Conservation (phyloP, 2,329 filamentous ascomycete species). For the Aphanoascus verrucosus region DNA sequence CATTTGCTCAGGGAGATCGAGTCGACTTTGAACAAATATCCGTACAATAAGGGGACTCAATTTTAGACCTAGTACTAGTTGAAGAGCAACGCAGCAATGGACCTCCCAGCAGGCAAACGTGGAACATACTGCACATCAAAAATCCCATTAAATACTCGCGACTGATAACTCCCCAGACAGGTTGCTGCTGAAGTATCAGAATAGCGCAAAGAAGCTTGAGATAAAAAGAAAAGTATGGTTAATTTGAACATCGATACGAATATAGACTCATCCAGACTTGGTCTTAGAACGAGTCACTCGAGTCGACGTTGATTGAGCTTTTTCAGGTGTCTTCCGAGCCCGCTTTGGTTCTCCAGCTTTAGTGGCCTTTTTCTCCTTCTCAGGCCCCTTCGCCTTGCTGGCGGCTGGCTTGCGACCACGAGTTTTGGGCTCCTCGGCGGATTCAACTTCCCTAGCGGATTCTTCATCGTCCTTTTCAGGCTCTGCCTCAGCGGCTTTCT, state of each 20-base stretch:
- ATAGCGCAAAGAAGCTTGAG: neutral
- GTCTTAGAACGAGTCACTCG: conserved; percentile 7
- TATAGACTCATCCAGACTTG: neutral
- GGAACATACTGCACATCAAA: no score
- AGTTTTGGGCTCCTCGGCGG: conserved; percentile 14
- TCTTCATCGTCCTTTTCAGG: conserved; percentile 12
- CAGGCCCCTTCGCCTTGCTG: conserved; percentile 14
- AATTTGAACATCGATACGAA: neutral
- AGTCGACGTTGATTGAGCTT: neutral
- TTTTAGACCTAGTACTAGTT: no score
- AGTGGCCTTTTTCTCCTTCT: conserved; percentile 14
- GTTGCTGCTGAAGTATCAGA: no score
- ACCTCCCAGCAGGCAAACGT: no score
- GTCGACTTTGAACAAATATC: no score
- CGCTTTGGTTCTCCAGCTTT: conserved; percentile 12
- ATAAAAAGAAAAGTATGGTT: neutral
- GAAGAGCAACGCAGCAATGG: no score
- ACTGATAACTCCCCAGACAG: no score
- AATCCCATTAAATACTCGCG: no score
- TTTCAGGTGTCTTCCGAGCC: conserved; percentile 2
- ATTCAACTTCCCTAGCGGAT: conserved; percentile 18
- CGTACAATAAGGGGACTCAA: no score
- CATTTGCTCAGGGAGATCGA: no score
- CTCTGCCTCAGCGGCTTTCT: conserved; percentile 10
- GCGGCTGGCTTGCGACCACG: conserved; percentile 15